Evolutionary conservation across 306 rosid genomes (phyloP), one percentile per base, ranked within the genome.

Genomic region (Crotalaria pallida): DNA sequence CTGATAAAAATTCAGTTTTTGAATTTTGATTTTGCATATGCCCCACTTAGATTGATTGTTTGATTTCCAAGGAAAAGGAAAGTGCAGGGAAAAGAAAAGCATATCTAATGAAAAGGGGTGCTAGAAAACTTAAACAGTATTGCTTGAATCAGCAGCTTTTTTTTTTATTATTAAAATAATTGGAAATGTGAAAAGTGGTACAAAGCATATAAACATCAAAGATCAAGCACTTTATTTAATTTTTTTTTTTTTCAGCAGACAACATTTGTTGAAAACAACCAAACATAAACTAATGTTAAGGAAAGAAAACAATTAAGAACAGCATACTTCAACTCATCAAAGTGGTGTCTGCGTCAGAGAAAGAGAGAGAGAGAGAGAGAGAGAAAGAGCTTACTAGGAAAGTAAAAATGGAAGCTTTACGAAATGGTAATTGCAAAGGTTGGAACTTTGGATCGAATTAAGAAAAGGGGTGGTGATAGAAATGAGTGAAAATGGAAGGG

Each of bases 91-190:
- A 66, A 77, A 50, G 76, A 75, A 80, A 82, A 41, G 84, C 74
- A 79, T 79, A 79, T 82, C 81, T 79, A 67, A 44, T 40, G 79
- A 67, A 71, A 79, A 45, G 73, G 71, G 34, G 60, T 34, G 50
- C 9, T 51, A 64, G 72, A 69, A 57, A 69, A 64, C 78, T 34
- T 1, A n/a, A 65, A 59, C 50, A 72, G 52, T 65, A 61, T 48
- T 52, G 52, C 48, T 59, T 71, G 52, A 18, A 43, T 69, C 45
- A 21, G 6, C 83, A 79, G 18, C 1, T 31, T 77, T 36, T 69
- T 23, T 31, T 69, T 36, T 69, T 53, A 13, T 69, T 53, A 13
- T 34, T 17, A 15, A 45, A 51, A 24, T 62, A 74, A 4, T 5
- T 5, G 66, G 17, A 53, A 67, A 56, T 58, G 72, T 61, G 27